phyloP scores from a whole-genome alignment of 495 filamentous ascomycete genomes.

The Parmelia sp. region DNA sequence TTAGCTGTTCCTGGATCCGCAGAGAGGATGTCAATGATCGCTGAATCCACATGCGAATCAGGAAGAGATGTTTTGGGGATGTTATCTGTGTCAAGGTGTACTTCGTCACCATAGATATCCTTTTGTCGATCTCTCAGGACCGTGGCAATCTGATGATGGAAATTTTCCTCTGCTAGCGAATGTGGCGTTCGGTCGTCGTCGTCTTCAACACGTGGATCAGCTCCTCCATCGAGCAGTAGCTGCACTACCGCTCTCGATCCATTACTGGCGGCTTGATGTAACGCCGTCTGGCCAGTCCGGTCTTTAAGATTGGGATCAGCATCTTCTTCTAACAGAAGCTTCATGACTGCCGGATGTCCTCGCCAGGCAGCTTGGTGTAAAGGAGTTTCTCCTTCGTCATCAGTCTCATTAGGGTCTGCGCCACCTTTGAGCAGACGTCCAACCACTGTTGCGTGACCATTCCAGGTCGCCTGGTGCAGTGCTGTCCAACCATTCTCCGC shows the following conservation, averaged over 20 bases:
- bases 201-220: conserved; percentile 21
- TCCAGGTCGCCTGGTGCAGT: conserved; percentile 19
- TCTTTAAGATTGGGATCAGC: neutral
- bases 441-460: neutral
- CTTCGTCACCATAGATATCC: neutral
- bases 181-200: conserved; percentile 19
- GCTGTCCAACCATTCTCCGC: conserved; percentile 14
- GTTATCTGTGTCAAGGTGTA: neutral
- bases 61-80: neutral
- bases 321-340: neutral
- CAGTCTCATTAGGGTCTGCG: neutral
- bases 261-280: neutral
- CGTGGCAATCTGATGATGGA: conserved; percentile 2
- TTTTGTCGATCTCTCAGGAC: neutral
- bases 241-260: conserved; percentile 3
- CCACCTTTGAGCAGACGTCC: neutral
- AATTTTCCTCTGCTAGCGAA: conserved; percentile 16
- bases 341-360: neutral
- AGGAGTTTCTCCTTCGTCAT: neutral
- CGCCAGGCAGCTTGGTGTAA: neutral
- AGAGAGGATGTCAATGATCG: neutral
- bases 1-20: neutral
- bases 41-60: neutral
- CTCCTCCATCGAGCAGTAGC: conserved; percentile 20
- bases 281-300: neutral